Conservation (phyloP, 1,284 basidiomycete genomes). For the Leccinum solheimii region DNA sequence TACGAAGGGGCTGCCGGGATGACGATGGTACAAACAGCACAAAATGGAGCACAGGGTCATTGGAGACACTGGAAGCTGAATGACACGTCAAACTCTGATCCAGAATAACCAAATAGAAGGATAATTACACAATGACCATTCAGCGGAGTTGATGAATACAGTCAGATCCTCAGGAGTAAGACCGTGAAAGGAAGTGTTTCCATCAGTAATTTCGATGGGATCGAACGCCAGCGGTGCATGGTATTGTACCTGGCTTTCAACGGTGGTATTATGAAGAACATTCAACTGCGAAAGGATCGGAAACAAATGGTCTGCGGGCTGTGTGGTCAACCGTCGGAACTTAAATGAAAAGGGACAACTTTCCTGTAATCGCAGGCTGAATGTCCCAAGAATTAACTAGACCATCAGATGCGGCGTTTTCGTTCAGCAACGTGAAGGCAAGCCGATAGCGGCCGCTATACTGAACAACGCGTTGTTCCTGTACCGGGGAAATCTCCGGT, state of each 20-base stretch:
- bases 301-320: constrained; percentile 60
- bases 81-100: constrained; percentile 13
- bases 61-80: constrained; percentile 77
- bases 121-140: constrained; percentile 86
- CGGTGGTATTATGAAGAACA: constrained; percentile 82
- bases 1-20: constrained; percentile 66
- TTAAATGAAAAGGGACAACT: constrained; percentile 29
- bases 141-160: constrained; percentile 92
- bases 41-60: constrained; percentile 92
- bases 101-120: neutral
- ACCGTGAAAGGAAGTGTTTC: constrained; percentile 46
- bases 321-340: constrained; percentile 17
- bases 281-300: constrained; percentile 65
- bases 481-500: constrained; percentile 46
- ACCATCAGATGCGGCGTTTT: constrained; percentile 73
- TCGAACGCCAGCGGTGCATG: constrained; percentile 88
- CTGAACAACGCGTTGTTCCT: constrained; percentile 61
- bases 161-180: constrained; percentile 81
- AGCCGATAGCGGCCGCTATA: constrained; percentile 81
- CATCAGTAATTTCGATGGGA: constrained; percentile 46
- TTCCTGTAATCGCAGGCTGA: constrained; percentile 61
- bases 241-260: constrained; percentile 93
- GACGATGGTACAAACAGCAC: constrained; percentile 85
- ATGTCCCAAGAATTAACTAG: constrained; percentile 75
- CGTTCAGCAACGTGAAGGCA: constrained; percentile 83